Evolutionary conservation across 192 early-diverging fungal species (phyloP), one percentile per base, ranked within the genome.

Genomic region (Endogone sp.): DNA sequence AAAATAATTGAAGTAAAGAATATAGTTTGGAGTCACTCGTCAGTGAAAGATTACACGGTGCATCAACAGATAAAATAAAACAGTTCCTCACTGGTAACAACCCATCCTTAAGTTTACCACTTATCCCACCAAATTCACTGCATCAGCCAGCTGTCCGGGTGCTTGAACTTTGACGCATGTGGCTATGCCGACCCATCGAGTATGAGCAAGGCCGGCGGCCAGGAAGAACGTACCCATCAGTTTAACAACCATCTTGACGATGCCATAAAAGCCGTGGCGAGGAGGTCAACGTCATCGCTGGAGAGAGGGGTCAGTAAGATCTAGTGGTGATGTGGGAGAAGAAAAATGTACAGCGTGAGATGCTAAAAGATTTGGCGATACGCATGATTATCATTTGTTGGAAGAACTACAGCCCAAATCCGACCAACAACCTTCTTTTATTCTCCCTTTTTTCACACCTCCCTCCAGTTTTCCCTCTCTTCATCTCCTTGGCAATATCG

Each of bases 371-470:
- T n/a, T n/a, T n/a, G n/a, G n/a, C n/a, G n/a, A n/a, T n/a, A n/a
- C n/a, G n/a, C n/a, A 94, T 91, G 64, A 93, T 94, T 10, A 91
- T 94, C 28, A 90, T 80, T 75, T 95, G 94, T 73, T 94, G 92
- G 71, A 93, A 88, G 25, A 86, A 75, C 70, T 92, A 91, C 54
- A 95, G 81, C 21, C 71, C 62, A n/a, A n/a, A n/a, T 3, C 86
- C 59, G 9, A 81, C 82, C 6, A 83, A 49, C 0, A 80, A 23
- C 3, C 79, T 58, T 2, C 88, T 81, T 56, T 56, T 56, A n/a
- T 56, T 56, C 11, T n/a, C 55, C 55, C n/a, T 56, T n/a, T 56
- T 56, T n/a, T n/a, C n/a, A n/a, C n/a, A n/a, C n/a, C n/a, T n/a
- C n/a, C n/a, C n/a, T n/a, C n/a, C n/a, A n/a, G n/a, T n/a, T n/a